Conservation (phyloP, 2,329 filamentous ascomycete species). For the Ilyonectria mors-panacis region DNA sequence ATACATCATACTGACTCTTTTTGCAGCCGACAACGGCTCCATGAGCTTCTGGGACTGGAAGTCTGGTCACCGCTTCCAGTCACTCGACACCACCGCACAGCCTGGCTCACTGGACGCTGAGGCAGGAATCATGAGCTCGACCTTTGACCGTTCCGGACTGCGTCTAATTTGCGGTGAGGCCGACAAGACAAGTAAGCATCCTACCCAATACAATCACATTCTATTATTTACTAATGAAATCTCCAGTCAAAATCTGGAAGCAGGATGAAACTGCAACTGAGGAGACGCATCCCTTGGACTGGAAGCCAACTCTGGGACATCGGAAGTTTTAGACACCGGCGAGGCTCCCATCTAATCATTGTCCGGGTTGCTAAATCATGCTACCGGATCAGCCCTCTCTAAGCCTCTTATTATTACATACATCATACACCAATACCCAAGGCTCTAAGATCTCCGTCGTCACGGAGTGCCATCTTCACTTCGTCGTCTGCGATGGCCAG, state of each 20-base stretch:
- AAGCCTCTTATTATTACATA: slow-evolving; percentile 44
- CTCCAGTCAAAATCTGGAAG: slow-evolving; percentile 92
- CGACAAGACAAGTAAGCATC: slow-evolving; percentile 85
- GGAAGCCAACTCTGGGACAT: slow-evolving; percentile 86
- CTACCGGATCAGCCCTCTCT: slow-evolving; percentile 12
- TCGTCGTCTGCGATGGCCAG: slow-evolving; percentile 93
- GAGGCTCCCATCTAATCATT: slow-evolving; percentile 27
- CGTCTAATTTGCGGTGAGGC: slow-evolving; percentile 94
- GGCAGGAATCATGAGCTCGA: slow-evolving; percentile 93
- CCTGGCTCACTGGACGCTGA: slow-evolving; percentile 95
- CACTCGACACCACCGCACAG: slow-evolving; percentile 91
- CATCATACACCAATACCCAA: slow-evolving; percentile 72
- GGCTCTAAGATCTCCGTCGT: slow-evolving; percentile 88
- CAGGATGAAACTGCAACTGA: slow-evolving; percentile 91
- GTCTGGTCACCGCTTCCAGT: slow-evolving; percentile 91
- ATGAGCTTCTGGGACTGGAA: slow-evolving; percentile 99
- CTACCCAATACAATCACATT: neutral
- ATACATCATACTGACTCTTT: slow-evolving; percentile 26
- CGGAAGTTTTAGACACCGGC: slow-evolving; percentile 75
- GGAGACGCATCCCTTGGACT: slow-evolving; percentile 91
- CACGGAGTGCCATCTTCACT: slow-evolving; percentile 87
- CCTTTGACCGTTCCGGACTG: slow-evolving; percentile 90
- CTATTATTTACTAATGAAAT: slow-evolving; percentile 43
- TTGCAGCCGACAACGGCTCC: slow-evolving; percentile 85
- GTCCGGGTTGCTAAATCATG: slow-evolving; percentile 14